Evolutionary conservation across 2,329 filamentous ascomycete genomes (phyloP).

Genomic region (Aspergillus viridinutans): DNA sequence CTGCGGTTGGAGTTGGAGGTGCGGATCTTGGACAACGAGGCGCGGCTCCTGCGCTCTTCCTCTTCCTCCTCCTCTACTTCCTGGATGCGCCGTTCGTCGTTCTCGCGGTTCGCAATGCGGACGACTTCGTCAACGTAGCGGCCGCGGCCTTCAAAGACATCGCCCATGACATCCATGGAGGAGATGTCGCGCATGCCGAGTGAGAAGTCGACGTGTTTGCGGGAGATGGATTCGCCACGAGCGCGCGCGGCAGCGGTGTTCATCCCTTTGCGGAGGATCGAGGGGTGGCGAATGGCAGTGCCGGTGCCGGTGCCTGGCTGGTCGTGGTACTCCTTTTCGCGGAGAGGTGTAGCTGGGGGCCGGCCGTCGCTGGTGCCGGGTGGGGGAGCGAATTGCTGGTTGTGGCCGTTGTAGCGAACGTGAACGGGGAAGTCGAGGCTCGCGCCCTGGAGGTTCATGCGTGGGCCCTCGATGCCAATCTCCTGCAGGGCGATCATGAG

Average conservation of each 20-base stretch:
- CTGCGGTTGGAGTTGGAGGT: slow-evolving; percentile 20
- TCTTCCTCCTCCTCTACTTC: slow-evolving; percentile 32
- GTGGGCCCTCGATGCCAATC: slow-evolving; percentile 79
- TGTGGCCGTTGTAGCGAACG: slow-evolving; percentile 49
- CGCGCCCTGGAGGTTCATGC: slow-evolving; percentile 66
- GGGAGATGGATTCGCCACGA: slow-evolving; percentile 55
- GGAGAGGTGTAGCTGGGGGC: slow-evolving; percentile 29
- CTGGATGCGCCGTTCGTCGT: slow-evolving; percentile 36
- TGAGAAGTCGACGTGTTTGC: slow-evolving; percentile 67
- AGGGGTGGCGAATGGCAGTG: slow-evolving; percentile 37
- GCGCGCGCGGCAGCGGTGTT: slow-evolving; percentile 42
- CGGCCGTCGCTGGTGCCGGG: slow-evolving; percentile 45
- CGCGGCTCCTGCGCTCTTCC: slow-evolving; percentile 24
- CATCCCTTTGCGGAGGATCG: slow-evolving; percentile 53
- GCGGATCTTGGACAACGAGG: slow-evolving; percentile 21
- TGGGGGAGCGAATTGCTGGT: slow-evolving; percentile 39
- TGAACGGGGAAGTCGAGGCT: slow-evolving; percentile 65
- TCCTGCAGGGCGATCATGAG: slow-evolving; percentile 82
- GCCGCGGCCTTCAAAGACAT: slow-evolving; percentile 59
- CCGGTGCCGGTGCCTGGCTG: slow-evolving; percentile 27
- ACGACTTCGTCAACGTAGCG: slow-evolving; percentile 40
- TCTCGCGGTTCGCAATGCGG: slow-evolving; percentile 37
- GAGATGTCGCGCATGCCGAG: slow-evolving; percentile 61
- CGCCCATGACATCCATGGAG: slow-evolving; percentile 56
- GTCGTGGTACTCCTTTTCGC: slow-evolving; percentile 20